A percentile compares a stretch with the other conserved stretches of the same genome.
phyloP scores from a whole-genome alignment of 345 rosid genomes.

The Eucalyptus caleyi region DNA sequence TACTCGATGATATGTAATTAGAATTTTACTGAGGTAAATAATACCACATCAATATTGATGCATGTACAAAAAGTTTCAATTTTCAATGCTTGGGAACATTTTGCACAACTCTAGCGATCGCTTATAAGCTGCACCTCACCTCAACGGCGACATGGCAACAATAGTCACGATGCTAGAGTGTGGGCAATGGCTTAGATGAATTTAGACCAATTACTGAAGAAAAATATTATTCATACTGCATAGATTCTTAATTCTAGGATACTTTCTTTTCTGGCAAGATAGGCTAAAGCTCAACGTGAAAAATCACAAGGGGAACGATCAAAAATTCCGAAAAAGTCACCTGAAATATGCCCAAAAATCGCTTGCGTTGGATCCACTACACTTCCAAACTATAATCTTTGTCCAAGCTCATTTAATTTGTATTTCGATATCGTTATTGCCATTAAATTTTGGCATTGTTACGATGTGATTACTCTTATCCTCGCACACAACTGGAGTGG shows the following conservation, averaged over 20 bases:
- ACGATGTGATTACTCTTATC: background rate
- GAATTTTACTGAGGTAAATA: background rate
- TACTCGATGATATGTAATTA: too few species aligned
- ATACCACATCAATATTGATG: background rate
- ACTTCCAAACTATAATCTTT: background rate
- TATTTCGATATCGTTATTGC: background rate
- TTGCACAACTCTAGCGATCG: background rate
- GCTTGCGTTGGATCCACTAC: background rate
- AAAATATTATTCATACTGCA: background rate
- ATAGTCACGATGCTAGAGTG: background rate
- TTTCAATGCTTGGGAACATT: background rate
- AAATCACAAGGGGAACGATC: background rate
- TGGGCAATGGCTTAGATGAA: background rate
- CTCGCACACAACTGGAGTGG: background rate
- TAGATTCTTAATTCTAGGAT: background rate
- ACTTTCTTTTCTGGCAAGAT: background rate
- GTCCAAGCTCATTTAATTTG: background rate
- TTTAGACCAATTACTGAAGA: background rate
- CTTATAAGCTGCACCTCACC: background rate
- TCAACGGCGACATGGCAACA: background rate
- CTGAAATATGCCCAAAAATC: background rate
- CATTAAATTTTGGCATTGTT: background rate
- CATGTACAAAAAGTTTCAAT: background rate
- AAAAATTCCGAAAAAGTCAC: background rate
- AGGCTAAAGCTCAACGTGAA: background rate